Conservation (phyloP, 805 yeast genomes). For the Yamadazyma kitorensis region DNA sequence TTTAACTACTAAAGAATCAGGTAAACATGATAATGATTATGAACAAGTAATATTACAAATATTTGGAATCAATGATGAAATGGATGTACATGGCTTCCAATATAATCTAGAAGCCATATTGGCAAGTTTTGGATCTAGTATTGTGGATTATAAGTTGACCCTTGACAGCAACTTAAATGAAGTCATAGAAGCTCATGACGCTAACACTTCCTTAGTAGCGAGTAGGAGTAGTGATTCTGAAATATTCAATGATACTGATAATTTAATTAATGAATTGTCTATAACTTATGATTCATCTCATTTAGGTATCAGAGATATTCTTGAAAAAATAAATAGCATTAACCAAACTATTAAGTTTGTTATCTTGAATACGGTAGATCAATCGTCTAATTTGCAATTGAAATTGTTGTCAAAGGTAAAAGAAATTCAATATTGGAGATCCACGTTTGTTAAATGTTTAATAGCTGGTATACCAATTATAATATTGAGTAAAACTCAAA, state of each 20-base stretch:
- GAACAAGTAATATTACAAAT: conserved; percentile 31
- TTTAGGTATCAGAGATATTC: conserved; percentile 64
- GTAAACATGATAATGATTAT: conserved; percentile 17
- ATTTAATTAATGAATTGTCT: conserved; percentile 29
- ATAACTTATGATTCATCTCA: conserved; percentile 49
- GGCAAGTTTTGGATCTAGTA: conserved; percentile 27
- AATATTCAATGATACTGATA: conserved; percentile 9
- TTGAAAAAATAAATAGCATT: conserved; percentile 44
- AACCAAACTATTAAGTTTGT: conserved; percentile 54
- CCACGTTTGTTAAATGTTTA: conserved; percentile 50
- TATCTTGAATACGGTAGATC: conserved; percentile 49
- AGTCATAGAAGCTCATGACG: conserved; percentile 6
- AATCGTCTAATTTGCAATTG: conserved; percentile 58
- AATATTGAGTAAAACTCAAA: conserved; percentile 47
- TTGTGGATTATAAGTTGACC: conserved; percentile 22
- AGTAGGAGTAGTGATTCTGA: conserved; percentile 7
- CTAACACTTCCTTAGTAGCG: neutral
- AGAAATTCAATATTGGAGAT: conserved; percentile 72
- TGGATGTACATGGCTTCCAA: conserved; percentile 28
- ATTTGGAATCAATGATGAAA: conserved; percentile 26
- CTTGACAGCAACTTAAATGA: conserved; percentile 14
- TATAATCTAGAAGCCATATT: conserved; percentile 41
- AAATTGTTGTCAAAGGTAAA: conserved; percentile 62
- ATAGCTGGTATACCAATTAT: conserved; percentile 63
- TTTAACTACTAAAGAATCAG: conserved; percentile 1